Evolutionary conservation across 2,329 filamentous ascomycete genomes (phyloP).

Genomic region (Colletotrichum eremochloae): DNA sequence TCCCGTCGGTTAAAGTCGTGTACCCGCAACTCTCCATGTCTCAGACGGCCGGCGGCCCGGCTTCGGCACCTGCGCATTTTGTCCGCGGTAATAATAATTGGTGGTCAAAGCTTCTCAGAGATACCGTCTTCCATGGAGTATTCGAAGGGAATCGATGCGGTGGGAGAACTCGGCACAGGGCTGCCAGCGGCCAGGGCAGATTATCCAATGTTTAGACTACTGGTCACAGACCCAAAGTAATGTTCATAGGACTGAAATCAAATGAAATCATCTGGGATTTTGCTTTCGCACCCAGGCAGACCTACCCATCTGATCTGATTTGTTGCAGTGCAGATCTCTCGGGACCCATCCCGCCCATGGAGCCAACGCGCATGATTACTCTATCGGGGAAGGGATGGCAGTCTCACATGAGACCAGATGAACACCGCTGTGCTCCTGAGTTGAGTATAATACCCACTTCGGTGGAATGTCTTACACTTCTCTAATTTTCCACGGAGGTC

Average conservation of each 20-base stretch:
- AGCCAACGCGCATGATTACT: not conserved
- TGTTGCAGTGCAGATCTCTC: not conserved
- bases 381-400: constrained; percentile 30
- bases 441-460: not conserved
- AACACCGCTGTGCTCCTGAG: constrained; percentile 20
- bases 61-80: constrained; percentile 14
- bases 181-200: not conserved
- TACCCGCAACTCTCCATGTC: not conserved
- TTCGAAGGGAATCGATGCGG: constrained; percentile 20
- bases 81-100: constrained; percentile 10
- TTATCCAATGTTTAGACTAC: constrained; percentile 10
- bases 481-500: constrained; percentile 13
- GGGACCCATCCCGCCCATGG: constrained; percentile 3
- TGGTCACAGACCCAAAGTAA: not conserved
- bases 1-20: not conserved
- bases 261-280: not conserved
- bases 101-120: not conserved
- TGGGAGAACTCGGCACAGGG: constrained; percentile 17
- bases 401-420: constrained; percentile 28
- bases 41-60: not conserved
- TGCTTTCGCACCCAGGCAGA: not conserved
- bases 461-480: not conserved
- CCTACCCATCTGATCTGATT: constrained; percentile 12
- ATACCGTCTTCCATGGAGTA: constrained; percentile 7
- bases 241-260: not conserved